Evolutionary conservation across 179 eudicot species (phyloP).

Genomic region (Silene coronaria): DNA sequence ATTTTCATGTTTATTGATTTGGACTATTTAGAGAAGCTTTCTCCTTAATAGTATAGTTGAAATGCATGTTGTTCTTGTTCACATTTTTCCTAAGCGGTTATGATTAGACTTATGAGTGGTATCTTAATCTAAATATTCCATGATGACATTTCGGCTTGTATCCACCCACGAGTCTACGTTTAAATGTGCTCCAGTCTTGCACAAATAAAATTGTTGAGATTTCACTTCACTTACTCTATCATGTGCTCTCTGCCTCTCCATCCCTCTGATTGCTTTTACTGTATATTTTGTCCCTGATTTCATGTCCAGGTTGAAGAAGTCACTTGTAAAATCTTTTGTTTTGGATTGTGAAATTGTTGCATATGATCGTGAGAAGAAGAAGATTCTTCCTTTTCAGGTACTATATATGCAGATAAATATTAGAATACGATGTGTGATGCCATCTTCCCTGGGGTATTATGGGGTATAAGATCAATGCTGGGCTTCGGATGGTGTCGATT

Average conservation of each 20-base stretch:
- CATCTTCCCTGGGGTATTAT: background rate
- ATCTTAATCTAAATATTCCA: constrained; percentile 6
- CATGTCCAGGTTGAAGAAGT: constrained; percentile 56
- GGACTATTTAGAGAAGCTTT: background rate
- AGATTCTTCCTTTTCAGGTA: constrained; percentile 94
- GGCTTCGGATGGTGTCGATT: background rate
- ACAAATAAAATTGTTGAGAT: constrained; percentile 4
- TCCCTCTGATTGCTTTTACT: background rate
- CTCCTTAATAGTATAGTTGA: background rate
- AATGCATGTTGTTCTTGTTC: background rate
- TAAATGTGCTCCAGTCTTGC: constrained; percentile 8
- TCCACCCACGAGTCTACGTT: background rate
- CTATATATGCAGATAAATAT: background rate
- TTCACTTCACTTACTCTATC: background rate
- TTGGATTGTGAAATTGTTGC: constrained; percentile 95
- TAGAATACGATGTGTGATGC: background rate
- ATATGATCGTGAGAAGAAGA: constrained; percentile 77
- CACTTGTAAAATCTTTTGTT: constrained; percentile 68
- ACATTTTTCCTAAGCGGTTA: background rate
- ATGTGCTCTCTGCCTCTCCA: background rate
- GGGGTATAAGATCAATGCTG: constrained; percentile 1
- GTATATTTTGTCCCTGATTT: constrained; percentile 13
- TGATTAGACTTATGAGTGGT: background rate
- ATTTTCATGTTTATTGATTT: background rate
- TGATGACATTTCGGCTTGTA: background rate